Percentiles rank a stretch among this genome's conserved stretches.
Evolutionary conservation across 148 eudicot genomes (phyloP).

Genomic region (Salicornia ramosissima): DNA sequence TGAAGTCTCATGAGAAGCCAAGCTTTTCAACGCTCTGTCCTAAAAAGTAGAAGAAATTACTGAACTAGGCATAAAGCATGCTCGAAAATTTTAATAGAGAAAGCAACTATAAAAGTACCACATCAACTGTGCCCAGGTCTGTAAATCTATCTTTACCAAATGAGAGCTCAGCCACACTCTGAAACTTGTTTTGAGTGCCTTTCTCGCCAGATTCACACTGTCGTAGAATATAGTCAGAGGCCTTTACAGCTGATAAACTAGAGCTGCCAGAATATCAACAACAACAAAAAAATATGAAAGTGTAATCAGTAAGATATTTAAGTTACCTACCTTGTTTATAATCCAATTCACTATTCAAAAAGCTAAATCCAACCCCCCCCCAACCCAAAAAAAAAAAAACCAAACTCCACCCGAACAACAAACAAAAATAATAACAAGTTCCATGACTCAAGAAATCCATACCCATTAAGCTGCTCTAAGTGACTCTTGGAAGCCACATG

Average conservation of each 20-base stretch:
- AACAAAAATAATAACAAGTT: too few relatives aligned
- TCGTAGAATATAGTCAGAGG: constrained; percentile 26
- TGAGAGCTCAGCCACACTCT: constrained; percentile 69
- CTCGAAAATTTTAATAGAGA: not conserved
- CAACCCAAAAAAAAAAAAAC: not conserved
- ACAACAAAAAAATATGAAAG: too few relatives aligned
- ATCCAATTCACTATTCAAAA: too few relatives aligned
- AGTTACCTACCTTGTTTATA: not conserved
- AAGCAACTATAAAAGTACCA: constrained; percentile 43
- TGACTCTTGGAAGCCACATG: constrained; percentile 36
- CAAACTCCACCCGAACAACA: too few relatives aligned
- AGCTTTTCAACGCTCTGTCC: constrained; percentile 84
- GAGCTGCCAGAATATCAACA: constrained; percentile 34
- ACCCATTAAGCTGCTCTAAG: constrained; percentile 33
- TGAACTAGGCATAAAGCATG: not conserved
- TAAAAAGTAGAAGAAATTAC: constrained; percentile 22
- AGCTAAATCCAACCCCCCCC: not conserved
- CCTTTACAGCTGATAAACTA: constrained; percentile 34
- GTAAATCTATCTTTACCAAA: constrained; percentile 46
- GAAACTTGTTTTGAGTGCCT: constrained; percentile 42
- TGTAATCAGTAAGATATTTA: not conserved
- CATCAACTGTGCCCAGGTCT: constrained; percentile 49
- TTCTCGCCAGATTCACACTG: constrained; percentile 35
- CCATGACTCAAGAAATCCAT: too few relatives aligned
- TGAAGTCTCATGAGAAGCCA: constrained; percentile 54